These are phyloP conservation scores for Jamesozyma gamospora DNA, from an alignment of 805 yeast species.

Conservation along the genomic window DNA sequence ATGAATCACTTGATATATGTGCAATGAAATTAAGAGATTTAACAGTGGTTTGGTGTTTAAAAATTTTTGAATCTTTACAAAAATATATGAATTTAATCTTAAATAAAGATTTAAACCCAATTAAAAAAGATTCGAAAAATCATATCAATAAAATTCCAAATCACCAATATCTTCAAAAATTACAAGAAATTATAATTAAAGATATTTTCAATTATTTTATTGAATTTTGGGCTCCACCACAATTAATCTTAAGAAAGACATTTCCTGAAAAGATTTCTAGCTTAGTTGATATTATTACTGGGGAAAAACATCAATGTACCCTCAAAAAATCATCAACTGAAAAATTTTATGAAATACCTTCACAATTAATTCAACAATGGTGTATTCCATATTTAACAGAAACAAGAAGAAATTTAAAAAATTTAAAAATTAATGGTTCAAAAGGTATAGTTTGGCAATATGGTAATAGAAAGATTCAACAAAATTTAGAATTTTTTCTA, in stretches of 20 bases:
- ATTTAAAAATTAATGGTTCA: slow-evolving; percentile 11
- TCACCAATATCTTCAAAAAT: neutral
- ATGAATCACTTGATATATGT: slow-evolving; percentile 19
- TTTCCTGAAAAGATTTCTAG: slow-evolving; percentile 34
- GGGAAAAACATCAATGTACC: slow-evolving; percentile 11
- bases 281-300: slow-evolving; percentile 8
- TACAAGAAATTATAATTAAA: slow-evolving; percentile 15
- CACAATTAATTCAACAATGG: slow-evolving; percentile 22
- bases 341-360: slow-evolving; percentile 6
- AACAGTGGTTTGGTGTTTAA: slow-evolving; percentile 23
- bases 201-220: slow-evolving; percentile 32
- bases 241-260: slow-evolving; percentile 34
- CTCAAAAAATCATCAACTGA: neutral
- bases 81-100: slow-evolving; percentile 6
- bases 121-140: neutral
- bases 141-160: neutral
- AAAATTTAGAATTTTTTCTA: slow-evolving; percentile 22
- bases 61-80: slow-evolving; percentile 16
- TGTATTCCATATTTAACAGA: slow-evolving; percentile 38
- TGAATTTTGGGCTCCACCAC: slow-evolving; percentile 52
- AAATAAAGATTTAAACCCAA: neutral
- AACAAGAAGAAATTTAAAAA: slow-evolving; percentile 36
- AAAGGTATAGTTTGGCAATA: slow-evolving; percentile 15
- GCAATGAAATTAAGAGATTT: slow-evolving; percentile 27
- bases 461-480: slow-evolving; percentile 13